Percentiles rank a stretch among this genome's conserved stretches.
These are phyloP conservation scores for Phaeomoniella chlamydospora DNA, from an alignment of 2,329 filamentous ascomycete genomes.

Conservation along the genomic window DNA sequence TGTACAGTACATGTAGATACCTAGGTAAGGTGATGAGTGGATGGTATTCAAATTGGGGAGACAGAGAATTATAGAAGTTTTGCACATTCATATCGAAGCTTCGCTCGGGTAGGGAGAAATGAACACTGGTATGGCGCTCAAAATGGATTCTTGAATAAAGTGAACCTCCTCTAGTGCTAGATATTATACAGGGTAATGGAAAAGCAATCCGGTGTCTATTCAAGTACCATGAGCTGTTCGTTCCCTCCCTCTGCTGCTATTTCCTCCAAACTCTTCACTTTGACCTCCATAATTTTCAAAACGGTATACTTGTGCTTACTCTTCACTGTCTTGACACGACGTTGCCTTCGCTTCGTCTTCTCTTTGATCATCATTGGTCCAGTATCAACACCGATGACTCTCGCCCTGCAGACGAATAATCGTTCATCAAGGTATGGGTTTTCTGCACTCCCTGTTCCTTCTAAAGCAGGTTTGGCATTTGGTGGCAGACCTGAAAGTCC, in stretches of 20 bases:
- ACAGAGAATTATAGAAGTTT: too few relatives aligned
- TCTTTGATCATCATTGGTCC: slow-evolving; percentile 45
- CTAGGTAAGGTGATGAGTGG: too few relatives aligned
- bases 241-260: slow-evolving; percentile 25
- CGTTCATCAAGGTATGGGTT: slow-evolving; percentile 57
- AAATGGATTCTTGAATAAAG: too few relatives aligned
- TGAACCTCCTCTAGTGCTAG: too few relatives aligned
- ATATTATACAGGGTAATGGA: too few relatives aligned
- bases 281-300: slow-evolving; percentile 68
- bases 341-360: slow-evolving; percentile 51
- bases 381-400: slow-evolving; percentile 70
- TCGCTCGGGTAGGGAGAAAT: too few relatives aligned
- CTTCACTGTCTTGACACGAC: slow-evolving; percentile 55
- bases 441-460: neutral
- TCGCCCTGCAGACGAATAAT: slow-evolving; percentile 72
- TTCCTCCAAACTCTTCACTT: slow-evolving; percentile 45
- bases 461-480: neutral
- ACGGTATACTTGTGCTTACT: slow-evolving; percentile 90
- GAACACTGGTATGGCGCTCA: too few relatives aligned
- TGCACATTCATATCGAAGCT: too few relatives aligned
- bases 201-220: slow-evolving; percentile 4
- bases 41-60: too few relatives aligned
- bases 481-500: slow-evolving; percentile 13
- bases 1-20: too few relatives aligned
- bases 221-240: slow-evolving; percentile 18